Evolutionary conservation across 805 yeast genomes (phyloP).

Genomic region (Kluyveromyces dobzhanskii): DNA sequence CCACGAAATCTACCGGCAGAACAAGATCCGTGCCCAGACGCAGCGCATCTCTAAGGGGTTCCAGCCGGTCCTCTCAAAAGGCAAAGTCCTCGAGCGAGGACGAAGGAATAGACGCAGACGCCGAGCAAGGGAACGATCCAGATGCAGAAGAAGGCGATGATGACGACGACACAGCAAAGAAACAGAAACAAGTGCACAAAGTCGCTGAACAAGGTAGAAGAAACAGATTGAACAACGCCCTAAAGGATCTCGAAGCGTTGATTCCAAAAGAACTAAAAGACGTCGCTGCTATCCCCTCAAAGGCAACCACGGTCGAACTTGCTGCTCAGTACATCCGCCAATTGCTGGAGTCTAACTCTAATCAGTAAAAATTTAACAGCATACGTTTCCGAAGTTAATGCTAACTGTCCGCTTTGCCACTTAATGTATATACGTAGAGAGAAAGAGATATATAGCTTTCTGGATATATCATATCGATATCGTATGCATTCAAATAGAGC

Average conservation of each 20-base stretch:
- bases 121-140: conserved; percentile 8
- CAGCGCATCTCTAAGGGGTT: too few species aligned
- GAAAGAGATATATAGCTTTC: too few species aligned
- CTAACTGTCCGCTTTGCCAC: too few species aligned
- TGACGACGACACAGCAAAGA: conserved; percentile 10
- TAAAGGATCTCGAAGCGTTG: conserved; percentile 60
- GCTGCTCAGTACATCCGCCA: conserved; percentile 63
- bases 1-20: too few species aligned
- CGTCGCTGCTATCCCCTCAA: conserved; percentile 61
- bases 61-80: background rate
- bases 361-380: too few species aligned
- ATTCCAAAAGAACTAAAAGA: conserved; percentile 58
- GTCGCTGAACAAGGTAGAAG: conserved; percentile 95
- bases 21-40: too few species aligned
- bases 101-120: conserved; percentile 9
- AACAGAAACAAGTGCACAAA: conserved; percentile 50
- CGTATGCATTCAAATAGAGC: too few species aligned
- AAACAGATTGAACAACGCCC: conserved; percentile 83
- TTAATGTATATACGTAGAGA: too few species aligned
- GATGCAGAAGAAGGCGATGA: conserved; percentile 11
- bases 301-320: conserved; percentile 91
- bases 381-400: too few species aligned
- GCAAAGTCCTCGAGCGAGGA: conserved; percentile 1
- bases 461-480: too few species aligned
- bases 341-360: conserved; percentile 16